Evolutionary conservation across 805 yeast species (phyloP).

Genomic region (Monosporozyma yasuniensis): DNA sequence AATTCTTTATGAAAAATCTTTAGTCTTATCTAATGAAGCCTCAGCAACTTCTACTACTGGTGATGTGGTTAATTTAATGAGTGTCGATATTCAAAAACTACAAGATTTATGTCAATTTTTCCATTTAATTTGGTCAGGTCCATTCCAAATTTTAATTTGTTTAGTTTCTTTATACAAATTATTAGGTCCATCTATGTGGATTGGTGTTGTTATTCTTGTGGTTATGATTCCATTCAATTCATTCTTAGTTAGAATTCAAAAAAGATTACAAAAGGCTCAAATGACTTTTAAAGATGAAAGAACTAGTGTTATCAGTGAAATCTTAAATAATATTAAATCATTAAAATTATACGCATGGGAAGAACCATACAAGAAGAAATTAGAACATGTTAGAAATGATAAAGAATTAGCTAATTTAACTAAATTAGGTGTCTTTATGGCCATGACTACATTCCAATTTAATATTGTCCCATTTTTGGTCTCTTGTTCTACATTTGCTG

Average conservation of each 20-base stretch:
- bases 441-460: slow-evolving; percentile 69
- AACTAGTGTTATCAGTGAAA: slow-evolving; percentile 80
- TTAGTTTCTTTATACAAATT: slow-evolving; percentile 60
- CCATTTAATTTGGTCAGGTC: slow-evolving; percentile 85
- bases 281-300: slow-evolving; percentile 90
- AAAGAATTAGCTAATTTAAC: slow-evolving; percentile 71
- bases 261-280: slow-evolving; percentile 67
- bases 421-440: slow-evolving; percentile 62
- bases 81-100: slow-evolving; percentile 84
- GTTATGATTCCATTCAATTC: slow-evolving; percentile 77
- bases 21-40: slow-evolving; percentile 63
- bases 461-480: slow-evolving; percentile 83
- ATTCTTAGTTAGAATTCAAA: slow-evolving; percentile 55
- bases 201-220: slow-evolving; percentile 75
- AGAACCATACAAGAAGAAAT: slow-evolving; percentile 62
- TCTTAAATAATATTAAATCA: slow-evolving; percentile 84
- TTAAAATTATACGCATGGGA: slow-evolving; percentile 96
- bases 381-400: slow-evolving; percentile 77
- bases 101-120: slow-evolving; percentile 75
- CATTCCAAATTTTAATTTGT: slow-evolving; percentile 77
- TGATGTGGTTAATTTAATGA: slow-evolving; percentile 89
- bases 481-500: slow-evolving; percentile 80
- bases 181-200: slow-evolving; percentile 90
- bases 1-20: slow-evolving; percentile 56
- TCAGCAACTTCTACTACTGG: slow-evolving; percentile 71